Conservation (phyloP, 1,139 yeast genomes). For the Sugiyamaella castrensis region DNA sequence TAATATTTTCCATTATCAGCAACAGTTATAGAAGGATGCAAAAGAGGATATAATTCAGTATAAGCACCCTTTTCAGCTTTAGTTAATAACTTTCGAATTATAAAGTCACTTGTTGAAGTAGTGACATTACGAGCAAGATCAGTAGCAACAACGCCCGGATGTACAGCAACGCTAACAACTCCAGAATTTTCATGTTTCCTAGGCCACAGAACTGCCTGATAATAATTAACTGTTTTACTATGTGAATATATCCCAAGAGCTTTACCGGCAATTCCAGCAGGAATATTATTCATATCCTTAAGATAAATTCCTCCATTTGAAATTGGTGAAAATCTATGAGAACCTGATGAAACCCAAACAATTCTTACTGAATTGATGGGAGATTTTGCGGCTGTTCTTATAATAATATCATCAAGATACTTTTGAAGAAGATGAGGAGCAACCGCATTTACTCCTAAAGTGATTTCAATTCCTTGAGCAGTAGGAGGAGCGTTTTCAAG, state of each 20-base stretch:
- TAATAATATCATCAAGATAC: slow-evolving; percentile 44
- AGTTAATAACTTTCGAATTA: slow-evolving; percentile 4
- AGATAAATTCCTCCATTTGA: slow-evolving; percentile 3
- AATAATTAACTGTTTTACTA: slow-evolving; percentile 47
- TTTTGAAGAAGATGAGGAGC: slow-evolving; percentile 51
- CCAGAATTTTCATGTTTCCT: slow-evolving; percentile 36
- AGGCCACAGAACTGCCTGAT: slow-evolving; percentile 47
- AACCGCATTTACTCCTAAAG: slow-evolving; percentile 49
- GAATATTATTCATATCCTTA: slow-evolving; percentile 5
- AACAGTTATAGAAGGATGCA: slow-evolving; percentile 39
- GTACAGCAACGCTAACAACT: slow-evolving; percentile 41
- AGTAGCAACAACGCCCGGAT: slow-evolving; percentile 49
- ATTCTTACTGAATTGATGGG: slow-evolving; percentile 37
- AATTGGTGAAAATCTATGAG: slow-evolving; percentile 37
- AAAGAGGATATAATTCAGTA: slow-evolving; percentile 43
- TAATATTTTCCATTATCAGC: slow-evolving; percentile 39
- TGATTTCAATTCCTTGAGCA: slow-evolving; percentile 46
- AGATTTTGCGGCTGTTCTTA: slow-evolving; percentile 34
- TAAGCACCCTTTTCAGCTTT: slow-evolving; percentile 41
- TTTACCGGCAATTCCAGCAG: background rate
- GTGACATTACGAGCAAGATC: slow-evolving; percentile 41
- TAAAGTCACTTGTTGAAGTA: background rate
- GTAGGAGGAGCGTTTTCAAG: slow-evolving; percentile 39
- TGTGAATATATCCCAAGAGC: slow-evolving; percentile 40
- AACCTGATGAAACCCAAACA: slow-evolving; percentile 49